Evolutionary conservation across 768 basidiomycete genomes (phyloP), one percentile per base, ranked within the genome.

Genomic region (Mycena olivaceomarginata): DNA sequence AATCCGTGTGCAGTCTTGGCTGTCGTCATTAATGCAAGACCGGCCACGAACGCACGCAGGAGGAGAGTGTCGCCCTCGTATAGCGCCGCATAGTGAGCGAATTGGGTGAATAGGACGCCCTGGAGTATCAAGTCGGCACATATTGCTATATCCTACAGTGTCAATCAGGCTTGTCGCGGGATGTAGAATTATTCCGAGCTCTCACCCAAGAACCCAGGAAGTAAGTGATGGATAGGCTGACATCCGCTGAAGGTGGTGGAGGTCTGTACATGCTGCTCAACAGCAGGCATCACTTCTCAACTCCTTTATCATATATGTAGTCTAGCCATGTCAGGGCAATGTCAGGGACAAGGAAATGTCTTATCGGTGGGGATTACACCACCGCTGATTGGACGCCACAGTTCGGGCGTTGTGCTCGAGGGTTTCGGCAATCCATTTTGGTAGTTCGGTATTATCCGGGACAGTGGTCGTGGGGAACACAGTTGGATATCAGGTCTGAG

Each of bases 21-120:
- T 12, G 63, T 65, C 41, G 63, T 65, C 31, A 65, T 65, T 22
- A 45, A 11, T 7, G 40, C 12, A 12, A 65, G 63, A 11, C 15
- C 63, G 18, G 43, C 40, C 5, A 65, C 63, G n/a, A 65, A 65
- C 1, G 63, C 63, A 45, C 63, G 63, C n/a, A 65, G 11, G 18
- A 20, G 15, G 5, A 43, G 63, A 65, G 20, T 10, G 20, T 65
- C 63, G 12, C 25, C 8, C 13, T 22, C 11, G 22, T 45, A 65
- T n/a, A 65, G 63, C 22, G 63, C 20, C 20, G 65, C 25, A 48
- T 45, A 66, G 25, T 66, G 65, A 66, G 65, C 65, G 45, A 66
- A 18, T 66, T 66, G 65, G 5, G 45, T 43, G 45, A 66, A 45
- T 41, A 43, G 7, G 63, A 45, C 22, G 63, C 63, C 65, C 46